These are phyloP conservation scores for Verticillium isaacii DNA, from an alignment of 2,329 filamentous ascomycete genomes.

Conservation along the genomic window DNA sequence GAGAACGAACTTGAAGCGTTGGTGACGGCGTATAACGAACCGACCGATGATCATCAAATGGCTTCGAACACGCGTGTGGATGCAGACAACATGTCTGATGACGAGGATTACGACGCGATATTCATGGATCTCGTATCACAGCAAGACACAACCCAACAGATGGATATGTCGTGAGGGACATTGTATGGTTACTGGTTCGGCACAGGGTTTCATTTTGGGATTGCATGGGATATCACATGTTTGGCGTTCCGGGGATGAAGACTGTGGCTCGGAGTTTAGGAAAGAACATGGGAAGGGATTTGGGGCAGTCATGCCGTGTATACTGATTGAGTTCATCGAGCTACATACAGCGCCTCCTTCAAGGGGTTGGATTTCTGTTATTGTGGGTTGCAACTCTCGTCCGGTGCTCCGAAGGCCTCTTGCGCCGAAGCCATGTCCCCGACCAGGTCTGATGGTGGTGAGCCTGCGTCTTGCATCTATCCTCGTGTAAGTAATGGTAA, in stretches of 20 bases:
- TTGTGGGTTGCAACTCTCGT: slow-evolving; percentile 60
- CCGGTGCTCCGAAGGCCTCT: slow-evolving; percentile 58
- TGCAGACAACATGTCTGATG: slow-evolving; percentile 40
- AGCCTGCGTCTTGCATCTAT: slow-evolving; percentile 95
- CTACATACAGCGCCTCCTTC: neutral
- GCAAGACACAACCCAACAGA: slow-evolving; percentile 33
- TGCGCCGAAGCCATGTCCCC: slow-evolving; percentile 84
- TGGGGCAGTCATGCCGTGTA: slow-evolving; percentile 7
- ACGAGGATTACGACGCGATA: slow-evolving; percentile 57
- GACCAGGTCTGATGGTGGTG: slow-evolving; percentile 84
- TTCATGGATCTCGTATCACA: slow-evolving; percentile 62
- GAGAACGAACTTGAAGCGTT: slow-evolving; percentile 55
- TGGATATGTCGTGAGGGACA: slow-evolving; percentile 39
- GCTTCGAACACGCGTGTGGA: slow-evolving; percentile 19
- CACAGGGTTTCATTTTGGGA: neutral
- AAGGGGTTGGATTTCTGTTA: slow-evolving; percentile 26
- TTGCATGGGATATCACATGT: neutral
- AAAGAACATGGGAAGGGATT: neutral
- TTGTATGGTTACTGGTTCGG: neutral
- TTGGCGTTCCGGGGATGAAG: neutral
- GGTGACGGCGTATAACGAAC: slow-evolving; percentile 40
- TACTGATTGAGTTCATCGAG: neutral
- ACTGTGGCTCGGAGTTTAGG: neutral
- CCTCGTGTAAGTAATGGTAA: slow-evolving; percentile 11
- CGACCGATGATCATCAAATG: slow-evolving; percentile 10